Percentiles rank a stretch among this genome's conserved stretches.
Evolutionary conservation across 768 basidiomycete genomes (phyloP).

Genomic region (Leccinum imitatum): DNA sequence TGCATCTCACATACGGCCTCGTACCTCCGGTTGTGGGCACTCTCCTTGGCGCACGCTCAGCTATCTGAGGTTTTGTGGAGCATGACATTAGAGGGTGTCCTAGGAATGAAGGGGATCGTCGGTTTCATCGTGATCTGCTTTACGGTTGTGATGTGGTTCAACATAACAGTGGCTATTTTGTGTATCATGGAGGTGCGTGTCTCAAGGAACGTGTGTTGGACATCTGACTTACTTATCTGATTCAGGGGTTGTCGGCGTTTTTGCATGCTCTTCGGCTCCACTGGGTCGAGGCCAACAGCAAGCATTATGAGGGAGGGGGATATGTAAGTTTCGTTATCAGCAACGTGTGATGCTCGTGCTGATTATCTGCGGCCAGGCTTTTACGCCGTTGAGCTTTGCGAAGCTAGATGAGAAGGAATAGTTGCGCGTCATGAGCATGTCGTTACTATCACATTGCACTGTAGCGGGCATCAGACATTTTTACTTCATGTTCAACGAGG

Average conservation of each 20-base stretch:
- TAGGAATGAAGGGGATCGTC: conserved; percentile 64
- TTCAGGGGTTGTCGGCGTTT: conserved; percentile 90
- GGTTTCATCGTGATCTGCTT: conserved; percentile 55
- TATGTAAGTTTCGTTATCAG: conserved; percentile 57
- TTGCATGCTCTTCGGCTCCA: conserved; percentile 94
- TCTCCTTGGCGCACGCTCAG: conserved; percentile 97
- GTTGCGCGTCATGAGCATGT: conserved; percentile 13
- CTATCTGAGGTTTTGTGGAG: conserved; percentile 90
- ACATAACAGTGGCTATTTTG: conserved; percentile 69
- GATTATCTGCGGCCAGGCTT: conserved; percentile 39
- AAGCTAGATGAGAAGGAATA: conserved; percentile 39
- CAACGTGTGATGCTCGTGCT: conserved; percentile 29
- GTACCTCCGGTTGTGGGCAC: conserved; percentile 93
- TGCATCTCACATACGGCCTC: conserved; percentile 98
- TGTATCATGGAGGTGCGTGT: conserved; percentile 91
- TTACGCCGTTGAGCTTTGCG: conserved; percentile 49
- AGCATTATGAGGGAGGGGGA: conserved; percentile 89
- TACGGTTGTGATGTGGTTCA: conserved; percentile 73
- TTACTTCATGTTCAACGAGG: conserved; percentile 10
- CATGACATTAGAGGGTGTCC: conserved; percentile 72
- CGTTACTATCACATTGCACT: conserved; percentile 12
- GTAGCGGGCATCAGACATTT: conserved; percentile 16
- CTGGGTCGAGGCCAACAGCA: conserved; percentile 98
- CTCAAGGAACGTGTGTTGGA: conserved; percentile 18
- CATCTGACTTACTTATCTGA: conserved; percentile 15